These are phyloP conservation scores for Crithidia bombi DNA, from an alignment of 208 protist genomes.

Conservation along the genomic window DNA sequence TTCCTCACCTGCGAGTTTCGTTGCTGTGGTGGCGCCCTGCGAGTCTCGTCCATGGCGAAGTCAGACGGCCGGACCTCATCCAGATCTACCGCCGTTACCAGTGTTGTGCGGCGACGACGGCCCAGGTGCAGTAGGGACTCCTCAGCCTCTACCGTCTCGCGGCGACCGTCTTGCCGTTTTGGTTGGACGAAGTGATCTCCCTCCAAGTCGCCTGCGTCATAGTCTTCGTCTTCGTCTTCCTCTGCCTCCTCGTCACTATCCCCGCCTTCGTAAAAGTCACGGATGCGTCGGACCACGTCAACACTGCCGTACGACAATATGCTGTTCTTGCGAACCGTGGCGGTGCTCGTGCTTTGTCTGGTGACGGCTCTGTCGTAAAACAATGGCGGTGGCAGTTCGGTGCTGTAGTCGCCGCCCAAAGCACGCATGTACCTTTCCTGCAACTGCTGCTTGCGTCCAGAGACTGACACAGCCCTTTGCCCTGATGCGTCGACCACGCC, in stretches of 20 bases:
- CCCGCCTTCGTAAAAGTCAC: slow-evolving; percentile 10
- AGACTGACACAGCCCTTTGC: background rate
- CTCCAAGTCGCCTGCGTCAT: background rate
- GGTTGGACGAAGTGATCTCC: background rate
- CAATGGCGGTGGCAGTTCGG: background rate
- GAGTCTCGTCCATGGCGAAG: background rate
- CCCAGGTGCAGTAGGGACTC: background rate
- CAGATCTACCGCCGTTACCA: background rate
- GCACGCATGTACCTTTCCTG: slow-evolving; percentile 4
- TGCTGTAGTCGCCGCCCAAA: background rate
- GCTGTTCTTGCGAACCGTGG: background rate
- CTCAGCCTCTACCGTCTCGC: background rate
- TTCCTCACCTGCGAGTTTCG: background rate
- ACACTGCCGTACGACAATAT: slow-evolving; percentile 7
- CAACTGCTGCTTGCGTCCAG: background rate
- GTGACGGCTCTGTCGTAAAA: background rate
- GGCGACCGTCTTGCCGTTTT: background rate
- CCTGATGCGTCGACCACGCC: background rate
- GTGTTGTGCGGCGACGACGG: slow-evolving; percentile 7
- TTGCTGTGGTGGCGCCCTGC: background rate
- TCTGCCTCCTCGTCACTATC: background rate
- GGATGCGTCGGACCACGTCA: slow-evolving; percentile 4
- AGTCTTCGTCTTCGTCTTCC: background rate
- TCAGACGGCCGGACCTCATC: background rate
- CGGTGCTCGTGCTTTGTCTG: background rate